Percentiles rank a stretch among this genome's conserved stretches.
Evolutionary conservation across 345 rosid species (phyloP).

Genomic region (Geranium brycei): DNA sequence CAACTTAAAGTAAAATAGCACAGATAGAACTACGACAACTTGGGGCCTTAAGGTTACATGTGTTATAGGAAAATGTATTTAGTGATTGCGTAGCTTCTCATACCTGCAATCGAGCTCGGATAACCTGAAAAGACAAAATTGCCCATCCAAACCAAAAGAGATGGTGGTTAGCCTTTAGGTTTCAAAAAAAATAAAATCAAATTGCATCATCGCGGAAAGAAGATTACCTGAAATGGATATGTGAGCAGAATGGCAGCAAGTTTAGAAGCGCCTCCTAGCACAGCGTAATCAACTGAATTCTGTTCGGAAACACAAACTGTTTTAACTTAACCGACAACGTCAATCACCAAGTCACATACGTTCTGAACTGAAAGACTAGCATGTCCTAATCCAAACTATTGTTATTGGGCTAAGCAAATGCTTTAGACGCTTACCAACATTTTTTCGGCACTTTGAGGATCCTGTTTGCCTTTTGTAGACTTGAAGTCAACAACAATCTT

Average conservation of each 20-base stretch:
- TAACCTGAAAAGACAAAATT: constrained; percentile 37
- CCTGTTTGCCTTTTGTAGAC: constrained; percentile 24
- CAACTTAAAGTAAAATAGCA: too few relatives aligned
- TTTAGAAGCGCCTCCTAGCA: constrained; percentile 87
- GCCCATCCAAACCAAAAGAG: constrained; percentile 6
- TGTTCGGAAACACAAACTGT: constrained; percentile 12
- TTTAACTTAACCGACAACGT: not conserved
- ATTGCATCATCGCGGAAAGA: constrained; percentile 1
- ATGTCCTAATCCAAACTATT: not conserved
- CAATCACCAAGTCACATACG: not conserved
- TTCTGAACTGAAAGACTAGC: not conserved
- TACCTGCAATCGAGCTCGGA: constrained; percentile 89
- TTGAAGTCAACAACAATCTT: constrained; percentile 41
- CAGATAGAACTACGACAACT: not conserved
- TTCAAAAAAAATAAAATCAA: not conserved
- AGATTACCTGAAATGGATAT: constrained; percentile 69
- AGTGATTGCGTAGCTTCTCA: not conserved
- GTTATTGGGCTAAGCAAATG: not conserved
- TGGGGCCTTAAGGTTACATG: not conserved
- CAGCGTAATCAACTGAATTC: constrained; percentile 82
- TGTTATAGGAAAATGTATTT: not conserved
- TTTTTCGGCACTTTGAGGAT: constrained; percentile 21
- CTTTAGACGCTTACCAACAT: constrained; percentile 36
- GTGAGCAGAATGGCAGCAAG: constrained; percentile 75
- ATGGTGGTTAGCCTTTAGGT: constrained; percentile 4